Evolutionary conservation across 2,329 filamentous ascomycete genomes (phyloP), one percentile per base, ranked within the genome.

Genomic region (Ceratocystis ficicola): DNA sequence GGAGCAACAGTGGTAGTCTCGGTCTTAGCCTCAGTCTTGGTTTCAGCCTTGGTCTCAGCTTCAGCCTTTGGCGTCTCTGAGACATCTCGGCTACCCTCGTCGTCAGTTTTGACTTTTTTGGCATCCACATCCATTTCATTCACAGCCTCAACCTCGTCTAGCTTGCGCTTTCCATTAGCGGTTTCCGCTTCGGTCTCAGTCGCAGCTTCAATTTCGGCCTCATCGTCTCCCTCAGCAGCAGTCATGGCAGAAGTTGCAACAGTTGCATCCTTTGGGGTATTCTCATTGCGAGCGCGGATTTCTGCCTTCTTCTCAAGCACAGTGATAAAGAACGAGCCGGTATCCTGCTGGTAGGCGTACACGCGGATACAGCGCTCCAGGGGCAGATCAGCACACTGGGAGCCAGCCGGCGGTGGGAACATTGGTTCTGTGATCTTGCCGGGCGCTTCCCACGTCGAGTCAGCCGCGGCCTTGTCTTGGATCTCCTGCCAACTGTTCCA

Each of bases 241-340:
- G 41, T 32, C 28, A 30, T 61, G 12, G 65, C 60, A 32, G 20
- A 25, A 48, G 61, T 41, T 10, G 48, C 46, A 30, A 32, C 5
- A 22, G 57, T 28, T 10, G 71, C 74, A 28, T 72, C 71, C n/a
- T 67, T 67, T 4, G 71, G n/a, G 36, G 4, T 28, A 3, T 82
- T 81, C 75, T 94, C 89, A 25, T 86, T 86, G 74, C 83, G 88
- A 7, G 86, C 87, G 73, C 83, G 88, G 74, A 95, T 91, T 70
- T 96, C 94, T 30, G 84, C 83, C 74, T 87, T 86, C 81, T 99
- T 99, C 78, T 96, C 89, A 20, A 99, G 77, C 0, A 96, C 92
- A 0, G 91, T 88, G 73, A 99, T 96, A 78, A 99, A 99, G 81
- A 99, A 99, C 25, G 88, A 93, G 66, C 94, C 94, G 2, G 94